phyloP scores from a whole-genome alignment of 2,329 filamentous ascomycete species.

The Sclerotinia minor region DNA sequence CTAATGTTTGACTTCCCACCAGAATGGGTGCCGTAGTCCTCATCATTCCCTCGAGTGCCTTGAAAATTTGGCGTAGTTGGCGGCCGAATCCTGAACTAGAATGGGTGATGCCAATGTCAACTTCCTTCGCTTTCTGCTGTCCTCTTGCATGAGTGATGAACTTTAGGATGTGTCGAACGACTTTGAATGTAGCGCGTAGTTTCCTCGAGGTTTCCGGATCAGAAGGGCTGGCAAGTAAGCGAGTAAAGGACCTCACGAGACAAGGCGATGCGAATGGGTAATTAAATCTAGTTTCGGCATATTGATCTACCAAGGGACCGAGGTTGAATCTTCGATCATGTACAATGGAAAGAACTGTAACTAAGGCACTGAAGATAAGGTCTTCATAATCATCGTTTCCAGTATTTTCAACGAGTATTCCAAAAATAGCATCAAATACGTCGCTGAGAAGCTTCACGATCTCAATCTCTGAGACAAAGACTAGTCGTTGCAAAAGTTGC shows the following conservation, averaged over 20 bases:
- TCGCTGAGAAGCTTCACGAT: slow-evolving; percentile 91
- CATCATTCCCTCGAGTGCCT: slow-evolving; percentile 87
- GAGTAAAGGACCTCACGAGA: slow-evolving; percentile 80
- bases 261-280: slow-evolving; percentile 91
- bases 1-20: slow-evolving; percentile 90
- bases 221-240: slow-evolving; percentile 77
- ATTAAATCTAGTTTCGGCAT: slow-evolving; percentile 84
- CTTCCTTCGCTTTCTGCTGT: slow-evolving; percentile 86
- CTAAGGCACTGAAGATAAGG: slow-evolving; percentile 83
- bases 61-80: slow-evolving; percentile 84
- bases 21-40: slow-evolving; percentile 79
- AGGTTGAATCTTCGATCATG: slow-evolving; percentile 93
- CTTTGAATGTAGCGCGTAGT: slow-evolving; percentile 89
- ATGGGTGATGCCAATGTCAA: slow-evolving; percentile 78
- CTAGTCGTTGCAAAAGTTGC: slow-evolving; percentile 74
- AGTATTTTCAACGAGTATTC: slow-evolving; percentile 86
- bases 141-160: slow-evolving; percentile 89
- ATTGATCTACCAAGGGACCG: slow-evolving; percentile 85
- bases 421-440: slow-evolving; percentile 88
- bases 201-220: slow-evolving; percentile 82
- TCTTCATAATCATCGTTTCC: slow-evolving; percentile 92
- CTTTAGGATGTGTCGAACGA: slow-evolving; percentile 87
- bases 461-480: slow-evolving; percentile 95
- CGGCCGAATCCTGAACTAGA: slow-evolving; percentile 73
- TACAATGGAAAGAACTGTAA: slow-evolving; percentile 87